These are phyloP conservation scores for Suhomyces faveliae DNA, from an alignment of 805 yeast species.

Conservation along the genomic window DNA sequence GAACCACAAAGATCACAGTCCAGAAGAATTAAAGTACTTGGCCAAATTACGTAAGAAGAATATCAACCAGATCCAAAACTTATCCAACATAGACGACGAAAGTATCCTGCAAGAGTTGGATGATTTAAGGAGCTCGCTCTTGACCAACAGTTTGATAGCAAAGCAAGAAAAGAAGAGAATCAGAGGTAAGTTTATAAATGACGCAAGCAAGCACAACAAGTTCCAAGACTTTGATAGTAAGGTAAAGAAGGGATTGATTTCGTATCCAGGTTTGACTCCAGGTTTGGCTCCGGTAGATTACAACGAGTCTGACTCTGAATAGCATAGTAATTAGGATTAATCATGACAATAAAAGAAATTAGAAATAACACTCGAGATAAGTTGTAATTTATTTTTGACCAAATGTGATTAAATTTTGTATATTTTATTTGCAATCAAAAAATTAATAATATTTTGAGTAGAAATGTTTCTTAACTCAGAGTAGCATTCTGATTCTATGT, in stretches of 20 bases:
- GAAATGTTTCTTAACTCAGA: too few species aligned
- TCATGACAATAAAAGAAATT: too few species aligned
- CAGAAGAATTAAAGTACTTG: conserved; percentile 38
- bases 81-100: conserved; percentile 32
- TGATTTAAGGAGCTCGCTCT: conserved; percentile 26
- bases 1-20: conserved; percentile 25
- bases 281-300: conserved; percentile 81
- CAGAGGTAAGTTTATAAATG: conserved; percentile 16
- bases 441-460: neutral
- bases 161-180: conserved; percentile 22
- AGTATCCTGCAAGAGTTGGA: conserved; percentile 30
- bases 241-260: conserved; percentile 42
- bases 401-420: too few species aligned
- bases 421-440: too few species aligned
- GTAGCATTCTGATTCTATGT: too few species aligned
- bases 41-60: conserved; percentile 38
- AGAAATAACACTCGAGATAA: too few species aligned
- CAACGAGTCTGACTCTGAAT: conserved; percentile 25
- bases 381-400: too few species aligned
- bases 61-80: conserved; percentile 27
- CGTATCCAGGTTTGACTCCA: conserved; percentile 71
- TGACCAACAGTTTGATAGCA: conserved; percentile 14
- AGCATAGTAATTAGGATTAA: too few species aligned
- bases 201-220: conserved; percentile 13
- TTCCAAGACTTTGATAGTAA: conserved; percentile 33